These are phyloP conservation scores for Diplodia corticola DNA, from an alignment of 2,329 filamentous ascomycete species.

Conservation along the genomic window DNA sequence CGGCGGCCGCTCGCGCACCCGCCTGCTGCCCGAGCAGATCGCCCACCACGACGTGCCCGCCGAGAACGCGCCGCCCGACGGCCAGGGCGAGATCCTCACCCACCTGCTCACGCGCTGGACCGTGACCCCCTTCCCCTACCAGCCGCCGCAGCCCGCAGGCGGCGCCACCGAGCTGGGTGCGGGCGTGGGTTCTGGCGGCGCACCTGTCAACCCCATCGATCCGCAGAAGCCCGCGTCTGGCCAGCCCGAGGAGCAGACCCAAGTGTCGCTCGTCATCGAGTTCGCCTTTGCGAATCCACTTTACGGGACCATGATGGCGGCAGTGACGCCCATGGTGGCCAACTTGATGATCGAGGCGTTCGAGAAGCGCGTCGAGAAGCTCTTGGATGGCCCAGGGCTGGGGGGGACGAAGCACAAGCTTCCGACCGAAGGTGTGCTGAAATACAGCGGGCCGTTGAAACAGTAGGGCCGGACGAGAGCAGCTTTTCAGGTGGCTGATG, in stretches of 20 bases:
- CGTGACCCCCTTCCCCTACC: slow-evolving; percentile 54
- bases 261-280: slow-evolving; percentile 73
- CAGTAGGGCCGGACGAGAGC: not conserved
- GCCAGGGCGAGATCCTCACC: slow-evolving; percentile 55
- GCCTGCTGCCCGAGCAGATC: slow-evolving; percentile 11
- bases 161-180: not conserved
- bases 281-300: slow-evolving; percentile 89
- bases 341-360: slow-evolving; percentile 91
- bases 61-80: not conserved
- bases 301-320: slow-evolving; percentile 77
- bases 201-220: slow-evolving; percentile 25
- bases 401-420: not conserved
- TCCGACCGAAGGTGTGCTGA: not conserved
- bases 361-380: slow-evolving; percentile 70
- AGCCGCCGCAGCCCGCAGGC: slow-evolving; percentile 37
- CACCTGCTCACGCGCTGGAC: slow-evolving; percentile 71
- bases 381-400: slow-evolving; percentile 39
- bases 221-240: slow-evolving; percentile 27
- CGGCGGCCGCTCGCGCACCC: slow-evolving; percentile 27
- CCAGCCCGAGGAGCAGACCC: slow-evolving; percentile 55
- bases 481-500: not conserved
- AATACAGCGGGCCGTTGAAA: slow-evolving; percentile 8
- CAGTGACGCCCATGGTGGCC: slow-evolving; percentile 81
- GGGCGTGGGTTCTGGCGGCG: slow-evolving; percentile 31
- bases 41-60: slow-evolving; percentile 10